Percentiles rank a stretch among this genome's conserved stretches.
Evolutionary conservation across 2,329 filamentous ascomycete genomes (phyloP).

Genomic region (Pyricularia grisea): DNA sequence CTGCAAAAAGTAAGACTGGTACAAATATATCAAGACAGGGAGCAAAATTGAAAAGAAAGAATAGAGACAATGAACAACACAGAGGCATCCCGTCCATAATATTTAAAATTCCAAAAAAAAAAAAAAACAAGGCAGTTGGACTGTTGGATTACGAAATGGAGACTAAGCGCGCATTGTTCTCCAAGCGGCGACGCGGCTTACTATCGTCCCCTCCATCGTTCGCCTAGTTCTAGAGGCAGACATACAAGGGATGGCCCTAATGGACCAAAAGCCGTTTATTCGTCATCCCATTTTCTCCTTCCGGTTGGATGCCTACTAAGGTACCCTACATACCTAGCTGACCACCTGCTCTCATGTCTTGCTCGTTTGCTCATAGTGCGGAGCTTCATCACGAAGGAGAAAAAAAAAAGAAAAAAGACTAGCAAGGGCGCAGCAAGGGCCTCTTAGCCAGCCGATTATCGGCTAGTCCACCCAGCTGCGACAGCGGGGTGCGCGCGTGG

Average conservation of each 20-base stretch:
- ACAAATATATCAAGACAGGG: no score
- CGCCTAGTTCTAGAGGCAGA: background rate
- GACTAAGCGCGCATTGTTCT: background rate
- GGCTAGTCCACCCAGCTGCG: background rate
- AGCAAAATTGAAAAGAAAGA: no score
- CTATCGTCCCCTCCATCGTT: background rate
- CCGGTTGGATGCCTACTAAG: background rate
- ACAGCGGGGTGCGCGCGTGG: background rate
- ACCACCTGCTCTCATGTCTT: background rate
- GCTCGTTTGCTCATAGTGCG: background rate
- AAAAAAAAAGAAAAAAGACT: background rate
- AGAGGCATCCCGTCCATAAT: background rate
- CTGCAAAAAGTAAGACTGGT: background rate
- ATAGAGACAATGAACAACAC: background rate
- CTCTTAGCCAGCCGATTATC: background rate
- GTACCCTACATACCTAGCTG: background rate
- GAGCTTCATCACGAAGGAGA: background rate
- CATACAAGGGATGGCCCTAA: background rate
- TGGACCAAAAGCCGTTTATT: background rate
- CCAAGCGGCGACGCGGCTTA: background rate
- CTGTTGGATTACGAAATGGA: background rate
- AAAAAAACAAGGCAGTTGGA: background rate
- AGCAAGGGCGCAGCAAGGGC: background rate
- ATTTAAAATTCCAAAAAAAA: background rate
- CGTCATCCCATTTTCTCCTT: background rate